Base-by-base conservation (phyloP, 2,329 filamentous ascomycete species). In the Hypoxylon sp. region DNA sequence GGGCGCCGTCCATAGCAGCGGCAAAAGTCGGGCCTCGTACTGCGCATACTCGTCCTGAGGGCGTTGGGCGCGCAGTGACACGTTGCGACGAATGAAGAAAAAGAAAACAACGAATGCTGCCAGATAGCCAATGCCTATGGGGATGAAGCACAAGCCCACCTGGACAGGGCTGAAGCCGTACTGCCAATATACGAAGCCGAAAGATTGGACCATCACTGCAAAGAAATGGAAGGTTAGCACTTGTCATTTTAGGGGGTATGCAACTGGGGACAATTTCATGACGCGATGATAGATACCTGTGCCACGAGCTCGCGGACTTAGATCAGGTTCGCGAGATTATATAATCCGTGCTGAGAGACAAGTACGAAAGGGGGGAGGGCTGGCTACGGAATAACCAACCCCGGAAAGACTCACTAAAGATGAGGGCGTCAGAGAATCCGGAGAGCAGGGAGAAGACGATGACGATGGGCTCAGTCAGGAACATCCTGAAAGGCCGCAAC, bases 401-500 rank as follows among this genome's bases (percentile, higher is more conserved):
- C n/a, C 14, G 32, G 48, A 41, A 12, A 29, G n/a, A 65, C 62
- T 63, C 37, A 68, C 65, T 91, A 81, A 93, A 93, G 78, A 93
- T 92, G 3, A 93, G 84, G 2, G 90, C 90, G 63, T 93, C 91
- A 8, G 86, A 88, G 81, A 93, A 93, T 30, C 90, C 90, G 2
- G 86, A 90, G 4, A 93, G 86, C 0, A 93, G 83, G 1, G 90
- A 92, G 4, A 93, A 81, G 37, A 85, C 87, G 14, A 91, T 80
- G 9, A 93, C 91, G 61, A 93, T 93, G 3, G 91, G 90, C 78
- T 94, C 91, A 0, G 87, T 90, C 32, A 91, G 68, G 75, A 93
- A 91, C 87, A 93, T 91, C 72, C 85, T 85, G 78, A 92, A 93
- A 0, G 91, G 90, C 0, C 90, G 87, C 29, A 80, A 70, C 87